phyloP scores from a whole-genome alignment of 1,139 yeast genomes.

The Pichia sp. region DNA sequence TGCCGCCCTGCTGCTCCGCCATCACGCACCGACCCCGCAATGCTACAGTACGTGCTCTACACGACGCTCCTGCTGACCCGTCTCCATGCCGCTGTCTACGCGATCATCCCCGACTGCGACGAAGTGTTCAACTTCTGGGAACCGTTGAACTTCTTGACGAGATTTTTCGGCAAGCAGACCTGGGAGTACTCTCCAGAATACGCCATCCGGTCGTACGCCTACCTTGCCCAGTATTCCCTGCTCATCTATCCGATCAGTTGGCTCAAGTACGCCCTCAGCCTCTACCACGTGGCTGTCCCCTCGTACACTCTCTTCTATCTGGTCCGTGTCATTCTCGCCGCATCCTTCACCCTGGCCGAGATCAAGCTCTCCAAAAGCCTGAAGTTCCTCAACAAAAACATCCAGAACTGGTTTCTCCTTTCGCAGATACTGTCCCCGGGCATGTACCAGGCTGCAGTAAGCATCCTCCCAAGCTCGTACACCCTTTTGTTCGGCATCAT shows the following conservation, averaged over 20 bases:
- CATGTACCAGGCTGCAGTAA: conserved; percentile 80
- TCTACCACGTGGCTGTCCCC: conserved; percentile 26
- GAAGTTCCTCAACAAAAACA: conserved; percentile 33
- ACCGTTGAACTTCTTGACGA: conserved; percentile 71
- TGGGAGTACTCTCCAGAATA: conserved; percentile 95
- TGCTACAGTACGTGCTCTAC: conserved; percentile 12
- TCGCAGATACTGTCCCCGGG: conserved; percentile 53
- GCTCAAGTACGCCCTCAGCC: background rate
- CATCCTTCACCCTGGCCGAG: conserved; percentile 54
- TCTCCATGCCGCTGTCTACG: conserved; percentile 45
- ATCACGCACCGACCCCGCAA: too few relatives aligned
- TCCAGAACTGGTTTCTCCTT: conserved; percentile 58
- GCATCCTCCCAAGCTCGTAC: conserved; percentile 79
- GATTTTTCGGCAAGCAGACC: conserved; percentile 88
- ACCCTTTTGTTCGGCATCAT: conserved; percentile 68
- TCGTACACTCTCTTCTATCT: conserved; percentile 46
- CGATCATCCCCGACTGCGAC: conserved; percentile 82
- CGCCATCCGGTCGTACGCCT: conserved; percentile 84
- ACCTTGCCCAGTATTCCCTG: conserved; percentile 51
- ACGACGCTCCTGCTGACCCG: conserved; percentile 35
- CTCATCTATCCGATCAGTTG: conserved; percentile 38
- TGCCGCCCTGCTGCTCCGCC: too few relatives aligned
- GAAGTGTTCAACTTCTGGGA: conserved; percentile 92
- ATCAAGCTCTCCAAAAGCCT: conserved; percentile 45
- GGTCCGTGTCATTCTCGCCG: conserved; percentile 51